phyloP scores from a whole-genome alignment of 2,329 filamentous ascomycete genomes.

The Paecilomyces sp. region DNA sequence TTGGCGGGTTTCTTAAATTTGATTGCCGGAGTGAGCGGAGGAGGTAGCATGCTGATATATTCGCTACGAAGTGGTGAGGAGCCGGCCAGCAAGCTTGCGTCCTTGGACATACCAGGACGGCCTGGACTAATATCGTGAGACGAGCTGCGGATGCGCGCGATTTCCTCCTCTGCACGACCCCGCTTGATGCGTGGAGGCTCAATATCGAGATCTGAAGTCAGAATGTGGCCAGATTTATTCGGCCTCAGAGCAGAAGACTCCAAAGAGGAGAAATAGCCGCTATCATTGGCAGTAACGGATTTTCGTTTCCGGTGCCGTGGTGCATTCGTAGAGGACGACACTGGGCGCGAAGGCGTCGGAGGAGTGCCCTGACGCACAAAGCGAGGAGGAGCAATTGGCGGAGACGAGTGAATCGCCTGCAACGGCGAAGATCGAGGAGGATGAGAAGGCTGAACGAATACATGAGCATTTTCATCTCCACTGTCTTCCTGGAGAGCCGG shows the following conservation, averaged over 20 bases:
- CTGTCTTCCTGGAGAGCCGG: conserved; percentile 50
- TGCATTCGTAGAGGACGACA: conserved; percentile 56
- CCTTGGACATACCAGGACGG: conserved; percentile 33
- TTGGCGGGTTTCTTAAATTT: conserved; percentile 65
- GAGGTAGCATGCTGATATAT: conserved; percentile 55
- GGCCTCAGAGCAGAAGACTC: conserved; percentile 82
- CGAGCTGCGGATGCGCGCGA: conserved; percentile 83
- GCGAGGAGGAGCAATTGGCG: conserved; percentile 61
- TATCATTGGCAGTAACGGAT: conserved; percentile 77
- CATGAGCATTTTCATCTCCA: conserved; percentile 34
- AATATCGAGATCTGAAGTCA: conserved; percentile 66
- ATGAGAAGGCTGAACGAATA: conserved; percentile 15
- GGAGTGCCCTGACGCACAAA: conserved; percentile 57
- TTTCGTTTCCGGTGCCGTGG: conserved; percentile 67
- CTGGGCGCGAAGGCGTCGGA: conserved; percentile 62
- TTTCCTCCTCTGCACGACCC: conserved; percentile 90
- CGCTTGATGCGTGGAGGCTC: conserved; percentile 77
- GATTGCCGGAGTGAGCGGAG: conserved; percentile 74
- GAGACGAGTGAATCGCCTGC: conserved; percentile 76
- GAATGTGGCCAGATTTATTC: conserved; percentile 54
- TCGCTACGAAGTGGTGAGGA: conserved; percentile 62
- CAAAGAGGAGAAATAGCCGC: conserved; percentile 92
- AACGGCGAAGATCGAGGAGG: conserved; percentile 40
- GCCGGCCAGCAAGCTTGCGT: conserved; percentile 37
- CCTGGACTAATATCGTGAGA: conserved; percentile 82